Evolutionary conservation across 805 yeast genomes (phyloP).

Genomic region (Ogataea pini): DNA sequence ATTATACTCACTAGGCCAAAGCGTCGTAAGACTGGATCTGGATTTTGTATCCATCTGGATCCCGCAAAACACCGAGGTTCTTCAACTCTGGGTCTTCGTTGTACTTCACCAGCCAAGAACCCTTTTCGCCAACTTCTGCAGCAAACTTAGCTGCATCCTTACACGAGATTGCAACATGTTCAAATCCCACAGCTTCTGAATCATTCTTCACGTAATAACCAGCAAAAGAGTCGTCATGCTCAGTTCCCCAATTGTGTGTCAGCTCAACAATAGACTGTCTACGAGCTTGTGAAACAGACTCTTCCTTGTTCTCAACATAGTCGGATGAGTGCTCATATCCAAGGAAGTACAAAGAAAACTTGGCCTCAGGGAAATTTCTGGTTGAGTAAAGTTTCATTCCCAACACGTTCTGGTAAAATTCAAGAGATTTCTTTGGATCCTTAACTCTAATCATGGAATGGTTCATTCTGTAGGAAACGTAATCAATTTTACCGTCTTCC

Average conservation of each 20-base stretch:
- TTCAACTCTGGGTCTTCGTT: conserved; percentile 54
- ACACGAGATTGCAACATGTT: conserved; percentile 77
- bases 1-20: conserved; percentile 23
- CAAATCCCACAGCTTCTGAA: conserved; percentile 68
- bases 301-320: conserved; percentile 45
- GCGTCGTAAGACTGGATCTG: conserved; percentile 51
- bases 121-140: conserved; percentile 47
- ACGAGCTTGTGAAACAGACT: conserved; percentile 35
- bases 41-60: conserved; percentile 89
- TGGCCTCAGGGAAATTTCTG: conserved; percentile 60
- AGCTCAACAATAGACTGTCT: conserved; percentile 80
- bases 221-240: conserved; percentile 65
- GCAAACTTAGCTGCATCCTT: conserved; percentile 61
- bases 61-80: conserved; percentile 70
- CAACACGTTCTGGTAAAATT: conserved; percentile 74
- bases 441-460: conserved; percentile 93
- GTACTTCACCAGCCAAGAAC: conserved; percentile 58
- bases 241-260: conserved; percentile 97
- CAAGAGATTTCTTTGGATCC: conserved; percentile 74
- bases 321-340: conserved; percentile 59
- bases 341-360: conserved; percentile 83
- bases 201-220: conserved; percentile 66
- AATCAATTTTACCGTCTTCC: conserved; percentile 41
- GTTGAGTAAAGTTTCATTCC: conserved; percentile 76
- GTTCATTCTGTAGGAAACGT: conserved; percentile 57